Evolutionary conservation across 2,329 filamentous ascomycete genomes (phyloP).

Genomic region (Trichophyton schoenleinii): DNA sequence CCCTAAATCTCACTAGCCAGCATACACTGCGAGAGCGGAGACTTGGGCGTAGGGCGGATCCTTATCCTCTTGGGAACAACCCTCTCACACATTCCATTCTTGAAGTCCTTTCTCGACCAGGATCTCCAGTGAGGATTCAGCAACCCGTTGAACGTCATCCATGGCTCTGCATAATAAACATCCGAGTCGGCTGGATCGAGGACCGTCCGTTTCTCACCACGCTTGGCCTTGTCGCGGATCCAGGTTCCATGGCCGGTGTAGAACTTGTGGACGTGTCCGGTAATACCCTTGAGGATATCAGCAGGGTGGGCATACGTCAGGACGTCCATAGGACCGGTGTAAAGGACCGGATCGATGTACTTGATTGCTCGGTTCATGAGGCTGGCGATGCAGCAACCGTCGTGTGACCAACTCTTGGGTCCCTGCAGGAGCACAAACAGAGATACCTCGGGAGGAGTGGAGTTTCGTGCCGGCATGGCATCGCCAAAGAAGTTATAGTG

Average conservation of each 20-base stretch:
- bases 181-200: slow-evolving; percentile 4
- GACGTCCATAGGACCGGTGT: slow-evolving; percentile 4
- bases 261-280: slow-evolving; percentile 9
- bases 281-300: slow-evolving; percentile 8
- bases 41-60: neutral
- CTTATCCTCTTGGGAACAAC: neutral
- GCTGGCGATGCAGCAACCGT: neutral
- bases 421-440: slow-evolving; percentile 8
- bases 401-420: slow-evolving; percentile 9
- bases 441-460: slow-evolving; percentile 13
- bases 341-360: slow-evolving; percentile 13
- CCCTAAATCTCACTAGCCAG: neutral
- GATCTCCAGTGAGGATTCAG: neutral
- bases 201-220: slow-evolving; percentile 1
- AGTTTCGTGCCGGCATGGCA: slow-evolving; percentile 8
- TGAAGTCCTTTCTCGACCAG: slow-evolving; percentile 7
- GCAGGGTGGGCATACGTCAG: slow-evolving; percentile 2
- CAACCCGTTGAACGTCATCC: slow-evolving; percentile 14
- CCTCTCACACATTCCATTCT: neutral
- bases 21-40: neutral
- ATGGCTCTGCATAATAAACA: slow-evolving; percentile 6
- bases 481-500: slow-evolving; percentile 14
- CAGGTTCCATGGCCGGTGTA: slow-evolving; percentile 11
- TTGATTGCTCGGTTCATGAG: slow-evolving; percentile 10
- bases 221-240: slow-evolving; percentile 6